Evolutionary conservation across 2,329 filamentous ascomycete species (phyloP), one percentile per base, ranked within the genome.

Genomic region (Fusarium vanettenii): DNA sequence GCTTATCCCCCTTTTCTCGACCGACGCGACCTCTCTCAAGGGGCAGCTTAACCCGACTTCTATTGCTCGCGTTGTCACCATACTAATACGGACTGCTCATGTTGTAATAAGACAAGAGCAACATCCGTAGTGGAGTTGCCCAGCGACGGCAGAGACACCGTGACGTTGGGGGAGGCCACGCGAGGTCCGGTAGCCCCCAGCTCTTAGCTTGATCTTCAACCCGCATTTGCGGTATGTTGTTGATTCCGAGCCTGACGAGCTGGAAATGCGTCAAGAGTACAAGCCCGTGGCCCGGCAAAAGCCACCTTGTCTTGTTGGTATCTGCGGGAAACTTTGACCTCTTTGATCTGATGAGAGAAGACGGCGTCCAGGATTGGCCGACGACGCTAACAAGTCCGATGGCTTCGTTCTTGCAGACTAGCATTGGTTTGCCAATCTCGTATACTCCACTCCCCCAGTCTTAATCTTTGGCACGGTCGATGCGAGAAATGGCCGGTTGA

Each of bases 401-500:
- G 66, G 73, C 59, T 67, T 68, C 62, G 68, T 50, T 60, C 60
- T 75, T 69, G 71, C 68, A 75, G 66, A 69, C 66, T 70, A 76
- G 75, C 63, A 73, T 62, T 66, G 57, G 56, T 65, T 63, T 73
- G 70, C 66, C 56, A 78, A 74, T 78, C 67, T 77, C 74, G 71
- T 35, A 35, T 56, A 75, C 71, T 55, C 77, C 72, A 72, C 75
- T 70, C 60, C 62, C 64, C 65, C 25, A 64, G 62, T 70, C 37
- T 71, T 67, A 60, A 55, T 64, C 52, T 73, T 48, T 52, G 67
- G 57, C 50, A 64, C 45, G 39, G 31, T 52, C 48, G 67, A 71
- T 64, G 63, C 50, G 56, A 14, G 48, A 37, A 68, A 60, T 48
- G 62, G 66, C 43, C 56, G 56, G 57, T 72, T 66, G 35, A 66